A percentile compares a stretch with the other conserved stretches of the same genome.
Evolutionary conservation across 306 rosid species (phyloP).

Genomic region (Gleditsia sinensis): DNA sequence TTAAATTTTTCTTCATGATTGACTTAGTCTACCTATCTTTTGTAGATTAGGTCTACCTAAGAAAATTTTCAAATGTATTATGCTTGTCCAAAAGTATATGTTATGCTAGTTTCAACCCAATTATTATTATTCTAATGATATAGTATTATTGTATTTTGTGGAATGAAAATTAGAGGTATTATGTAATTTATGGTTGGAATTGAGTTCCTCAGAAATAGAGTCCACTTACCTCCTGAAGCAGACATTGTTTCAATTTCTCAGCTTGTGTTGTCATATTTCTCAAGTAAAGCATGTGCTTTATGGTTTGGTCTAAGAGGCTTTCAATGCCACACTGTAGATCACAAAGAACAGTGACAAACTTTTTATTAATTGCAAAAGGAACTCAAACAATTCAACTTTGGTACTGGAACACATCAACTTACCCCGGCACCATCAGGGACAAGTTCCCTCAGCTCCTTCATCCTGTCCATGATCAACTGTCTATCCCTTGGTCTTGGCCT

Average conservation of each 20-base stretch:
- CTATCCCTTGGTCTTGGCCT: constrained; percentile 86
- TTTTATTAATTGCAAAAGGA: background rate
- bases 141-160: background rate
- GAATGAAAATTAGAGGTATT: background rate
- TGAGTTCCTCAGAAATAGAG: background rate
- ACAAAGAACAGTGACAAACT: constrained; percentile 18
- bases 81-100: no score
- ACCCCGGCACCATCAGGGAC: constrained; percentile 85
- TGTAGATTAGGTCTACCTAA: no score
- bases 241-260: constrained; percentile 58
- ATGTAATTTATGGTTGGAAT: background rate
- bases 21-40: no score
- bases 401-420: constrained; percentile 5
- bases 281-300: constrained; percentile 80
- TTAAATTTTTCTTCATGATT: no score
- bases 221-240: constrained; percentile 49
- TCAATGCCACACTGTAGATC: constrained; percentile 86
- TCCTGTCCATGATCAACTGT: constrained; percentile 91
- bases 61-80: background rate
- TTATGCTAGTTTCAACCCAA: no score
- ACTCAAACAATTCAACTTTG: background rate
- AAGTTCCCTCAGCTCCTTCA: constrained; percentile 87
- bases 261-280: constrained; percentile 63
- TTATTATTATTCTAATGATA: no score
- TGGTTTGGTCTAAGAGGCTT: constrained; percentile 74